Conservation (phyloP, 768 basidiomycete species). For the Lentinula detonsa region DNA sequence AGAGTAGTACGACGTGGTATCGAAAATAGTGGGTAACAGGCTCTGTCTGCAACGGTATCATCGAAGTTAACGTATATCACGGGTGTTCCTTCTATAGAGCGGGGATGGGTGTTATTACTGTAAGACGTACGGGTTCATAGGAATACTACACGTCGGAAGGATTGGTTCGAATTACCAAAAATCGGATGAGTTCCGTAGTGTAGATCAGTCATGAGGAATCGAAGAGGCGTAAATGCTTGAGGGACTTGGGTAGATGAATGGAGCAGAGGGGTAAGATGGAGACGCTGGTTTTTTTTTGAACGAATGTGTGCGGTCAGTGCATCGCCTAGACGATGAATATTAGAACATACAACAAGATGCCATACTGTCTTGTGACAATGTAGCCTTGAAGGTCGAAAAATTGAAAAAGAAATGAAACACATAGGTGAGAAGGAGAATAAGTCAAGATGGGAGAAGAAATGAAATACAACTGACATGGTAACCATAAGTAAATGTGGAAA, state of each 20-base stretch:
- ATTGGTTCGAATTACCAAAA: background rate
- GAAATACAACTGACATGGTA: slow-evolving; percentile 2
- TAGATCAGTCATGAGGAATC: background rate
- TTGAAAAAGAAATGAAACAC: background rate
- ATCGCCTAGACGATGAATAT: background rate
- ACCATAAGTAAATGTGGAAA: slow-evolving; percentile 1
- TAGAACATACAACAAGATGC: background rate
- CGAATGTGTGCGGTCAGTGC: slow-evolving; percentile 2
- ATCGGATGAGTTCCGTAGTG: background rate
- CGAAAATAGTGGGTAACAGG: slow-evolving; percentile 1
- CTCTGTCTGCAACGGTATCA: background rate
- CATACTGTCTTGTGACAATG: background rate
- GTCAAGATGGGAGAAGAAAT: slow-evolving; percentile 4
- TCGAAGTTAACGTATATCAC: background rate
- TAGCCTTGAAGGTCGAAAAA: background rate
- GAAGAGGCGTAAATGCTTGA: background rate
- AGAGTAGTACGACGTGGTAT: background rate
- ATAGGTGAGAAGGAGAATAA: slow-evolving; percentile 1
- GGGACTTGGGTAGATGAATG: background rate
- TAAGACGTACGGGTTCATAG: background rate
- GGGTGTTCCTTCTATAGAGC: slow-evolving; percentile 3
- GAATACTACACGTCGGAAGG: background rate
- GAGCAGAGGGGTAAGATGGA: background rate
- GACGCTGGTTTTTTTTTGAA: background rate
- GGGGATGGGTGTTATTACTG: background rate